Evolutionary conservation across 352 stramenopile genomes (phyloP).

Genomic region (Phytophthora citrophthora): DNA sequence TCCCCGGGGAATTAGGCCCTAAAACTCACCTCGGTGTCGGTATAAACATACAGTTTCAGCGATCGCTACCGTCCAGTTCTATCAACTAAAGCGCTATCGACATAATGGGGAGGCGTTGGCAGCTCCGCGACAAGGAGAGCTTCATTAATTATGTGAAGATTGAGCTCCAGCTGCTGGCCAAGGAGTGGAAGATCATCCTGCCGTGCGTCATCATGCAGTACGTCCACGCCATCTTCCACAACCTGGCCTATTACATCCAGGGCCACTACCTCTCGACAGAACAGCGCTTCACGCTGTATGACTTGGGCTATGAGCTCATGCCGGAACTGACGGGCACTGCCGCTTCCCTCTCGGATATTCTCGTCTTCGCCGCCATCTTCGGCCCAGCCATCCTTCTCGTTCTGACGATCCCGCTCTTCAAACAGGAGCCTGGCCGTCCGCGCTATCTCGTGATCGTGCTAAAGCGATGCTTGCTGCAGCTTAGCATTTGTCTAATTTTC

Average conservation of each 20-base stretch:
- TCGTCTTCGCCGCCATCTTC: constrained; percentile 82
- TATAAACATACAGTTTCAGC: constrained; percentile 13
- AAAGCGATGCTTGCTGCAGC: constrained; percentile 82
- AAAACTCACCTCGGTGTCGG: constrained; percentile 4
- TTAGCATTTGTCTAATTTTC: constrained; percentile 76
- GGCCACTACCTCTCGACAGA: constrained; percentile 60
- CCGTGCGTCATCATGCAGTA: constrained; percentile 88
- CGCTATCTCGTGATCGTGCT: constrained; percentile 83
- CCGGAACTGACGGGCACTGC: constrained; percentile 56
- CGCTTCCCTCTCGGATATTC: constrained; percentile 67
- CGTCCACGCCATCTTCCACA: constrained; percentile 85
- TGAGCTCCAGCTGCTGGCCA: constrained; percentile 60
- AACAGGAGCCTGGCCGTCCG: constrained; percentile 63
- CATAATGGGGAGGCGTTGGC: constrained; percentile 42
- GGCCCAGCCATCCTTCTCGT: constrained; percentile 74
- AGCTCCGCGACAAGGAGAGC: constrained; percentile 61
- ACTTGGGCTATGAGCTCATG: constrained; percentile 82
- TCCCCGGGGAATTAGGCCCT: neutral
- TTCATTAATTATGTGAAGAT: constrained; percentile 71
- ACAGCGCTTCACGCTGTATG: constrained; percentile 79
- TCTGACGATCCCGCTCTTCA: constrained; percentile 67
- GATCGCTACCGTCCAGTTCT: neutral
- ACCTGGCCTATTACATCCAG: constrained; percentile 88
- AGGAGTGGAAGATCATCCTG: constrained; percentile 79
- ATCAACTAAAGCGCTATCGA: neutral